Evolutionary conservation across 179 eudicot species (phyloP).

Genomic region (Carnegiea gigantea): DNA sequence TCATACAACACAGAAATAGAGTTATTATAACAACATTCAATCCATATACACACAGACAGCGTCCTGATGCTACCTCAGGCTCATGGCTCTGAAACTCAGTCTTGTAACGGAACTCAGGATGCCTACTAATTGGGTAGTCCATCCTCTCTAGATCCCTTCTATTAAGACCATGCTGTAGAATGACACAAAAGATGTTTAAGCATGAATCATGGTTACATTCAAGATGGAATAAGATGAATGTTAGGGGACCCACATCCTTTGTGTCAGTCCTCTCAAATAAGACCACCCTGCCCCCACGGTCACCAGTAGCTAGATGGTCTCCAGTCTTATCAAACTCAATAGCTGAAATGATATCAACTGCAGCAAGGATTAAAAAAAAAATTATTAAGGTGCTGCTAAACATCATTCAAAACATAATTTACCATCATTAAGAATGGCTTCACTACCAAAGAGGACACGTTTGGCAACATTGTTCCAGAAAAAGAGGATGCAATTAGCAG

Average conservation of each 20-base stretch:
- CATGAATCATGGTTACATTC: neutral
- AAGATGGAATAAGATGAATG: constrained; percentile 2
- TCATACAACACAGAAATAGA: constrained; percentile 5
- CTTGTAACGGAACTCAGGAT: constrained; percentile 93
- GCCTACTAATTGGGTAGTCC: constrained; percentile 59
- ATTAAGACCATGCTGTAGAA: constrained; percentile 56
- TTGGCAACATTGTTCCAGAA: neutral
- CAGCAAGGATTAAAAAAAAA: constrained; percentile 15
- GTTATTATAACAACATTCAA: neutral
- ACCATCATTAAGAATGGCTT: neutral
- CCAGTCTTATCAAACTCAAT: constrained; percentile 54
- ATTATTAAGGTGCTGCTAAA: neutral
- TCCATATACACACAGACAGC: constrained; percentile 5
- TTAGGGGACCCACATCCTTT: constrained; percentile 36
- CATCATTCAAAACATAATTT: neutral
- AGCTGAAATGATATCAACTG: constrained; percentile 57
- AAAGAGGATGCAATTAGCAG: neutral
- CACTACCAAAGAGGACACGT: neutral
- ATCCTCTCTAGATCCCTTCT: constrained; percentile 77
- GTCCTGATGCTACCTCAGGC: constrained; percentile 60
- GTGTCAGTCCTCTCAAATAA: constrained; percentile 55
- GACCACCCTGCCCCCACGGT: constrained; percentile 57
- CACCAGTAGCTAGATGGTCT: constrained; percentile 57
- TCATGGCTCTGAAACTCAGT: constrained; percentile 97
- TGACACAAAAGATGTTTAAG: constrained; percentile 8